These are phyloP conservation scores for Vitis rupestris DNA, from an alignment of 164 flowering plant genomes.

Conservation along the genomic window DNA sequence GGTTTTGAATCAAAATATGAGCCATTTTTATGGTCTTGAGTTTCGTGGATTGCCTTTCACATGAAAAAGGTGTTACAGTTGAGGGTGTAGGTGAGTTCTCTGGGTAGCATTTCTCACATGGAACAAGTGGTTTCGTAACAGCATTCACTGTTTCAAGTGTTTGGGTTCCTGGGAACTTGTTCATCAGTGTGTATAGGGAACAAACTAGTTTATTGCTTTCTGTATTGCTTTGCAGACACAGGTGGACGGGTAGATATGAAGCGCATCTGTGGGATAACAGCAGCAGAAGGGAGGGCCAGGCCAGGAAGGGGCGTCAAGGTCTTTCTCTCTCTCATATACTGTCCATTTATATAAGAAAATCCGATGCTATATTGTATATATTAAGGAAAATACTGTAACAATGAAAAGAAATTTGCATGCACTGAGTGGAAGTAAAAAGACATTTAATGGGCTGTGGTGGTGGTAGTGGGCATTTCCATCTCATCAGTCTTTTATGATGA, in stretches of 20 bases:
- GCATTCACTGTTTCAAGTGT: neutral
- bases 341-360: neutral
- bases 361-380: no score
- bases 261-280: conserved; percentile 99
- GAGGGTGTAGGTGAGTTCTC: no score
- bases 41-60: no score
- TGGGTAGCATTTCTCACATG: no score
- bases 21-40: no score
- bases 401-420: conserved; percentile 25
- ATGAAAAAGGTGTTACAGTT: no score
- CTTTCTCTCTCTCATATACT: neutral
- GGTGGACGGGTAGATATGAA: conserved; percentile 96
- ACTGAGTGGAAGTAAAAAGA: neutral
- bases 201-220: neutral
- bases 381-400: neutral
- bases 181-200: conserved; percentile 1
- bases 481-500: conserved; percentile 18
- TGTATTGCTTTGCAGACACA: conserved; percentile 43
- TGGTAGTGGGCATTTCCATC: neutral
- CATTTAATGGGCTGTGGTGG: conserved; percentile 3
- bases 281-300: conserved; percentile 93
- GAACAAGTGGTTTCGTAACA: no score
- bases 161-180: conserved; percentile 5
- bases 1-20: no score
- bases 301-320: conserved; percentile 98